phyloP scores from a whole-genome alignment of 805 yeast species.

The Torulaspora maleeae region DNA sequence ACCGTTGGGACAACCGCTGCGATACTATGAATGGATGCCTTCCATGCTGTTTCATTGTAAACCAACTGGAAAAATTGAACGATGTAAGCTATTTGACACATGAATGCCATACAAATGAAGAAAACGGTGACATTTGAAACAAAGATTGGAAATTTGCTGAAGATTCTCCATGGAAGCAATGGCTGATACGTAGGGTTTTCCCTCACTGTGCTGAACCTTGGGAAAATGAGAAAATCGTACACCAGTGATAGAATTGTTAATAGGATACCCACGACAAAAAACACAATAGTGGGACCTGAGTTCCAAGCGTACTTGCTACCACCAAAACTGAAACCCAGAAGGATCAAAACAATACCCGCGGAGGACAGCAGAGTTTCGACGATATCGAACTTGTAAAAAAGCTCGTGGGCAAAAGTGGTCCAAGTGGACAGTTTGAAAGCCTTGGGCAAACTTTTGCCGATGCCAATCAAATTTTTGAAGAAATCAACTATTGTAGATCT shows the following conservation, averaged over 20 bases:
- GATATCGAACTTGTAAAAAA: slow-evolving; percentile 22
- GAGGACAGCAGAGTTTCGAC: slow-evolving; percentile 22
- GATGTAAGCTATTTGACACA: slow-evolving; percentile 22
- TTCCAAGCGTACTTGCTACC: slow-evolving; percentile 57
- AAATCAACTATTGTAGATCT: not conserved
- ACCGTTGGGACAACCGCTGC: slow-evolving; percentile 24
- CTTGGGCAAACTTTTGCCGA: not conserved
- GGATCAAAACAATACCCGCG: slow-evolving; percentile 22
- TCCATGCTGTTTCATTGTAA: slow-evolving; percentile 23
- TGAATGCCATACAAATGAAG: slow-evolving; percentile 20
- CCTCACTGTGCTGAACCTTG: slow-evolving; percentile 10
- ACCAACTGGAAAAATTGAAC: slow-evolving; percentile 30
- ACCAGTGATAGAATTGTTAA: slow-evolving; percentile 42
- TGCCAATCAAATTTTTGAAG: not conserved
- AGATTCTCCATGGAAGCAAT: slow-evolving; percentile 18
- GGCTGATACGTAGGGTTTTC: slow-evolving; percentile 15
- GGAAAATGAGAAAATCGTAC: slow-evolving; percentile 38
- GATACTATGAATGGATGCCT: slow-evolving; percentile 25
- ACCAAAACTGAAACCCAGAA: slow-evolving; percentile 39
- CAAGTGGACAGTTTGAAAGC: slow-evolving; percentile 3
- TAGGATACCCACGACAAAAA: slow-evolving; percentile 42
- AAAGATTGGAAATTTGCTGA: slow-evolving; percentile 15
- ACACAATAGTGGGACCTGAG: slow-evolving; percentile 39
- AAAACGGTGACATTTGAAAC: slow-evolving; percentile 20
- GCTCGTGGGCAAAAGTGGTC: slow-evolving; percentile 4